A percentile compares a stretch with the other conserved stretches of the same genome.
phyloP scores from a whole-genome alignment of 768 basidiomycete species.

The Trametes villosa region DNA sequence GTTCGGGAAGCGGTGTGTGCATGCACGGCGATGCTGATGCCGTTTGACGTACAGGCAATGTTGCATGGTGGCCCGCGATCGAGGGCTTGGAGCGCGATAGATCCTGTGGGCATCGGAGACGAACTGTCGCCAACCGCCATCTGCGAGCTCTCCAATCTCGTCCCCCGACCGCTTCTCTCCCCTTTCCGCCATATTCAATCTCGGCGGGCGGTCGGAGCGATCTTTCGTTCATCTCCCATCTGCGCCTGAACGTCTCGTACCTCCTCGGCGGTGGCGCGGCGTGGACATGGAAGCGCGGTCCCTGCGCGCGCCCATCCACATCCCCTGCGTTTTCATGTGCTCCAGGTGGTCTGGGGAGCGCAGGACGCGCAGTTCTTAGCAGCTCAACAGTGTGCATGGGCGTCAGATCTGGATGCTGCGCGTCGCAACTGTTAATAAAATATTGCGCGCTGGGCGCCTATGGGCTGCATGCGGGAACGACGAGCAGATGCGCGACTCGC shows the following conservation, averaged over 20 bases:
- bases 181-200: too few relatives aligned
- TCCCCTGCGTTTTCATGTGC: not conserved
- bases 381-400: not conserved
- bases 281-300: not conserved
- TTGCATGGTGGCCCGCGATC: not conserved
- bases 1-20: too few relatives aligned
- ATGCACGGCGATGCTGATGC: slow-evolving; percentile 4
- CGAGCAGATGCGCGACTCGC: too few relatives aligned
- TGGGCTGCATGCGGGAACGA: not conserved
- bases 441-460: not conserved
- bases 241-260: too few relatives aligned
- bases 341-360: too few relatives aligned
- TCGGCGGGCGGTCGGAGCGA: not conserved
- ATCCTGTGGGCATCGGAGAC: slow-evolving; percentile 15
- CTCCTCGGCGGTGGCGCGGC: not conserved
- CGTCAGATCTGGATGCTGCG: slow-evolving; percentile 10
- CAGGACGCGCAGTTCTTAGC: too few relatives aligned
- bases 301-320: too few relatives aligned
- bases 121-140: not conserved
- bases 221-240: not conserved
- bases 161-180: not conserved
- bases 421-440: too few relatives aligned
- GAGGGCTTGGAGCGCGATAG: not conserved
- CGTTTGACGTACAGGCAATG: slow-evolving; percentile 10
- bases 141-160: not conserved